Evolutionary conservation across 768 basidiomycete species (phyloP).

Genomic region (Leccinum arenicola): DNA sequence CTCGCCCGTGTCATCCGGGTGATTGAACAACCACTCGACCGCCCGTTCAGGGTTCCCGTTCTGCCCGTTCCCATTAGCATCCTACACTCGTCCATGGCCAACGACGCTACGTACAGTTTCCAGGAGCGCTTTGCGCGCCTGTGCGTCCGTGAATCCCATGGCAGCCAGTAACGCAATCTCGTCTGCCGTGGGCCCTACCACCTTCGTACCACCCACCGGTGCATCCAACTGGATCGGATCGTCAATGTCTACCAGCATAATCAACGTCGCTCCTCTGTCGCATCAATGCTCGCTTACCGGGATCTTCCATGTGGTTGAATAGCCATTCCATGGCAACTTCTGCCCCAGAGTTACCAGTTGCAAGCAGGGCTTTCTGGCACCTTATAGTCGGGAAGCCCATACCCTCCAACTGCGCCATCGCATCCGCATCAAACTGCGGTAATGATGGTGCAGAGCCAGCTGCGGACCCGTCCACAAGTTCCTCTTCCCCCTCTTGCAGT

Average conservation of each 20-base stretch:
- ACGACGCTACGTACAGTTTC: slow-evolving; percentile 63
- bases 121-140: slow-evolving; percentile 82
- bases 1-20: slow-evolving; percentile 84
- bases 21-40: slow-evolving; percentile 94
- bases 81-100: not conserved
- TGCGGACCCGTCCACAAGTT: slow-evolving; percentile 56
- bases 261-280: not conserved
- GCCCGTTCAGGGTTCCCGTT: slow-evolving; percentile 78
- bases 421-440: slow-evolving; percentile 71
- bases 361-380: slow-evolving; percentile 87
- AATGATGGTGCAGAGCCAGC: slow-evolving; percentile 36
- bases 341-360: slow-evolving; percentile 73
- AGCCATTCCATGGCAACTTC: slow-evolving; percentile 96
- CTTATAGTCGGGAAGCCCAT: slow-evolving; percentile 91
- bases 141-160: slow-evolving; percentile 88
- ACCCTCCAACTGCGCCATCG: slow-evolving; percentile 71
- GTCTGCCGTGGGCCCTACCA: slow-evolving; percentile 61
- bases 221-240: slow-evolving; percentile 51
- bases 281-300: slow-evolving; percentile 46
- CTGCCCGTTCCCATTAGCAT: slow-evolving; percentile 34
- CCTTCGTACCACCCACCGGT: slow-evolving; percentile 17
- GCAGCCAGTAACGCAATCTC: slow-evolving; percentile 74
- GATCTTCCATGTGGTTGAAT: slow-evolving; percentile 92
- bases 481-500: slow-evolving; percentile 63
- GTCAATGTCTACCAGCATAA: slow-evolving; percentile 71